Evolutionary conservation across 2,329 filamentous ascomycete species (phyloP).

Genomic region (Microcera coccophila): DNA sequence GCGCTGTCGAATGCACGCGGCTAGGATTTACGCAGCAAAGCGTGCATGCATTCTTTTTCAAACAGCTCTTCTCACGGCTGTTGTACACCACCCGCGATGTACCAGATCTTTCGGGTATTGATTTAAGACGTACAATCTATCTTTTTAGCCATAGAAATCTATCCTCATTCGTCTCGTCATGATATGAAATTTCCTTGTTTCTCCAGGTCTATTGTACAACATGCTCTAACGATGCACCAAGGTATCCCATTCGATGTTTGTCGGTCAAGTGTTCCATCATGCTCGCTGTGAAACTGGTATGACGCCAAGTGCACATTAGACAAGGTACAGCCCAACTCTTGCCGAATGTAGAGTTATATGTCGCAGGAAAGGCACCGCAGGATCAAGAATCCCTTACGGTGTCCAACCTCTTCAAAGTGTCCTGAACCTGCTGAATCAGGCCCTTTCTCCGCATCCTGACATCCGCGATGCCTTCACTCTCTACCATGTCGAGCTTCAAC

Average conservation of each 20-base stretch:
- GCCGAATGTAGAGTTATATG: slow-evolving; percentile 2
- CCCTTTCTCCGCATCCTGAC: slow-evolving; percentile 65
- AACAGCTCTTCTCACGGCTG: neutral
- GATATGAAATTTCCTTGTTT: slow-evolving; percentile 16
- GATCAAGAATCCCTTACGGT: slow-evolving; percentile 29
- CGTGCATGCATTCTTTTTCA: too few relatives aligned
- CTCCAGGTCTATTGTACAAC: slow-evolving; percentile 29
- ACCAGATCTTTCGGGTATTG: slow-evolving; percentile 1
- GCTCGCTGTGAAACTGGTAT: slow-evolving; percentile 1
- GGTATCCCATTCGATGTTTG: slow-evolving; percentile 17
- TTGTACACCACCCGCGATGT: neutral
- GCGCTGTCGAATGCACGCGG: too few relatives aligned
- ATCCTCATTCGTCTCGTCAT: slow-evolving; percentile 23
- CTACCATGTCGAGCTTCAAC: slow-evolving; percentile 72
- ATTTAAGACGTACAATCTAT: slow-evolving; percentile 13
- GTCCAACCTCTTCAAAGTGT: slow-evolving; percentile 62
- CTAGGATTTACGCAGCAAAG: too few relatives aligned
- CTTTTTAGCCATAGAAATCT: slow-evolving; percentile 17
- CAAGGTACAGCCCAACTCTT: slow-evolving; percentile 10
- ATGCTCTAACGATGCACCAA: slow-evolving; percentile 22
- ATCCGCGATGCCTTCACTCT: slow-evolving; percentile 65
- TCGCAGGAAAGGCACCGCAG: slow-evolving; percentile 6
- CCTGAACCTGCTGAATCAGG: slow-evolving; percentile 68
- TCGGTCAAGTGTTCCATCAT: slow-evolving; percentile 10
- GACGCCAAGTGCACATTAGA: slow-evolving; percentile 21